Base-by-base conservation (phyloP, 148 eudicot species). In the Rhododendron ovatum region DNA sequence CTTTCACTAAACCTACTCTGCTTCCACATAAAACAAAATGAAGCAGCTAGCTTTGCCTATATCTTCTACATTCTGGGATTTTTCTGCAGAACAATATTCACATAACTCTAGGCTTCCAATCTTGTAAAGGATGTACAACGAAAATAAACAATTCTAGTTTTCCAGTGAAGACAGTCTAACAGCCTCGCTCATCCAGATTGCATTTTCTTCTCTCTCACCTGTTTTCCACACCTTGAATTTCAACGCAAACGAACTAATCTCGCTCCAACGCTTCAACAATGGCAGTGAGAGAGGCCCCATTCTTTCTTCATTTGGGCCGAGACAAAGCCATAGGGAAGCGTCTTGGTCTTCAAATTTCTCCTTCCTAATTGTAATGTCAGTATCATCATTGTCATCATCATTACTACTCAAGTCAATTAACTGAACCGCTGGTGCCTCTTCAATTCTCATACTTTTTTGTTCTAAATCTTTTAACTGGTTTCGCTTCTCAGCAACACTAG, bases 171-270 rank as follows among this genome's bases (percentile, higher is more conserved):
- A 41, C 65, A n/a, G 71, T 53, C 17, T 48, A 67, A 86, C 24
- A 2, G 85, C 88, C 17, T 50, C 61, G 35, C 22, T 35, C 57
- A 83, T 50, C 1, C 59, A n/a, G 41, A 63, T 78, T n/a, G 83
- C 88, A 39, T 78, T 69, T 63, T 78, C 83, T 80, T 87, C 61
- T 28, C 61, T 80, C 53, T 87, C 69, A 80, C 65, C 78, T 6
- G 28, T 69, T 82, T 65, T 87, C 78, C 84, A 73, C 47, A 84
- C 84, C 69, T 73, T 84, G 59, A 45, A 84, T 61, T 80, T 43
- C 43, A 51, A 74, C 11, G 84, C 86, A 45, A 22, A 57, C 59
- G 81, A 5, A n/a, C 30, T 43, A 15, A 2, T 13, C 24, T 80
- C 35, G 26, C 50, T 37, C 74, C 84, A 57, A 39, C 12, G 74